Evolutionary conservation across 495 filamentous ascomycete species (phyloP).

Genomic region (Aspergillus conjunctus): DNA sequence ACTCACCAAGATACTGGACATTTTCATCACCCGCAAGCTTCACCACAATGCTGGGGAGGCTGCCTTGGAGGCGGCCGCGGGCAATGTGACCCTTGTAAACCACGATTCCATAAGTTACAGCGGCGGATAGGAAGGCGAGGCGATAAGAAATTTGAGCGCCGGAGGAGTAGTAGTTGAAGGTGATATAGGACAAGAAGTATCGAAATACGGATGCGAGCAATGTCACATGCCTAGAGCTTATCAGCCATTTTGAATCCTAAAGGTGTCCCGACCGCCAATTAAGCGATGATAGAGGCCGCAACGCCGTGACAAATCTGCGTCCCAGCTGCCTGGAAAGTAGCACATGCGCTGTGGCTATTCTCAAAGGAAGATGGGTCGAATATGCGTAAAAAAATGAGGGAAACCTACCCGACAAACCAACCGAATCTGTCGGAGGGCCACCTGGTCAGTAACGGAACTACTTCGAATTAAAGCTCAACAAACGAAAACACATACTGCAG

Average conservation of each 20-base stretch:
- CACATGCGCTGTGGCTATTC: neutral
- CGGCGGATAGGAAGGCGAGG: slow-evolving; percentile 82
- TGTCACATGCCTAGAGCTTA: slow-evolving; percentile 67
- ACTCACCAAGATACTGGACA: slow-evolving; percentile 93
- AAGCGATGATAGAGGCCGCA: neutral
- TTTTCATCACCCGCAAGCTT: slow-evolving; percentile 85
- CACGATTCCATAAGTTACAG: slow-evolving; percentile 93
- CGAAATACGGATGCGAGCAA: slow-evolving; percentile 80
- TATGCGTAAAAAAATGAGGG: neutral
- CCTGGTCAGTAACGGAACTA: slow-evolving; percentile 48
- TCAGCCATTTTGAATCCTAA: slow-evolving; percentile 25
- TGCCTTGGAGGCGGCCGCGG: slow-evolving; percentile 64
- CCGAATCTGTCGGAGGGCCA: slow-evolving; percentile 50
- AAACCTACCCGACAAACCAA: slow-evolving; percentile 89
- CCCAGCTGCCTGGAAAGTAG: neutral
- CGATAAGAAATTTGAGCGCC: slow-evolving; percentile 84
- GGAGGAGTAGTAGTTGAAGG: slow-evolving; percentile 75
- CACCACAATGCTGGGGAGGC: slow-evolving; percentile 59
- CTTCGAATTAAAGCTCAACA: slow-evolving; percentile 24
- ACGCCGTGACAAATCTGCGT: neutral
- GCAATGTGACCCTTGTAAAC: slow-evolving; percentile 98
- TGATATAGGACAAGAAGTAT: slow-evolving; percentile 79
- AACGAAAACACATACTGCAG: slow-evolving; percentile 69
- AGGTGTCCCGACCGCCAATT: neutral
- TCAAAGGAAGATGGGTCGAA: neutral